These are phyloP conservation scores for Lactarius psammicola DNA, from an alignment of 768 basidiomycete genomes.

Conservation along the genomic window DNA sequence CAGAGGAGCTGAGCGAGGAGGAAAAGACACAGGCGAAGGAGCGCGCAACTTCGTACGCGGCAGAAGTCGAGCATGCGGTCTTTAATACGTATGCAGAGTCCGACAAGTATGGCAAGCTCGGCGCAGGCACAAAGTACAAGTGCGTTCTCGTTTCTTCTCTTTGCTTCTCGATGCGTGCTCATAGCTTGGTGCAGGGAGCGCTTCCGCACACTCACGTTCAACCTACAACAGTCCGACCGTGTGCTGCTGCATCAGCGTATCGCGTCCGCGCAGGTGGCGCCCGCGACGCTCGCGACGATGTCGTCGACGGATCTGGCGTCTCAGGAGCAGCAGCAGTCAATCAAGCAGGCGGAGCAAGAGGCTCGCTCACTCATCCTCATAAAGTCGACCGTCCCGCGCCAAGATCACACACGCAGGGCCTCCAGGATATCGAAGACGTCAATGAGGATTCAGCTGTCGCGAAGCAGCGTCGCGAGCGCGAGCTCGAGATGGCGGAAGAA, in stretches of 20 bases:
- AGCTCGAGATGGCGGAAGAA: conserved; percentile 58
- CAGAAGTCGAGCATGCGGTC: conserved; percentile 70
- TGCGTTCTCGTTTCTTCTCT: conserved; percentile 39
- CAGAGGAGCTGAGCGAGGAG: conserved; percentile 48
- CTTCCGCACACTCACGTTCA: conserved; percentile 87
- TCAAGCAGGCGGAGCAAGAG: conserved; percentile 78
- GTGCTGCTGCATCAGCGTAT: conserved; percentile 77
- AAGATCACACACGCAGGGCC: conserved; percentile 93
- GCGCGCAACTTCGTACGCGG: conserved; percentile 62
- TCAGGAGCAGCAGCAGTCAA: conserved; percentile 81
- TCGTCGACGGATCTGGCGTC: conserved; percentile 86
- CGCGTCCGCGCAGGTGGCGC: conserved; percentile 59
- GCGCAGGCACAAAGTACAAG: conserved; percentile 81
- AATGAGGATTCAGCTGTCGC: conserved; percentile 42
- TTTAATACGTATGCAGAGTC: conserved; percentile 75
- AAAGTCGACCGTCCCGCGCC: conserved; percentile 61
- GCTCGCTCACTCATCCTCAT: conserved; percentile 84
- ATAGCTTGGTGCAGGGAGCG: conserved; percentile 59
- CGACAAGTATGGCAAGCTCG: conserved; percentile 64
- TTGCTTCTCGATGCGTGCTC: not conserved
- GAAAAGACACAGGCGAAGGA: conserved; percentile 56
- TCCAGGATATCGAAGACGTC: conserved; percentile 85
- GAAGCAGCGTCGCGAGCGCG: conserved; percentile 40
- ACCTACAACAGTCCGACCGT: conserved; percentile 80
- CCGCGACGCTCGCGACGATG: conserved; percentile 77